These are phyloP conservation scores for Fusarium neocosmosporiellum DNA, from an alignment of 2,329 filamentous ascomycete genomes.

Conservation along the genomic window DNA sequence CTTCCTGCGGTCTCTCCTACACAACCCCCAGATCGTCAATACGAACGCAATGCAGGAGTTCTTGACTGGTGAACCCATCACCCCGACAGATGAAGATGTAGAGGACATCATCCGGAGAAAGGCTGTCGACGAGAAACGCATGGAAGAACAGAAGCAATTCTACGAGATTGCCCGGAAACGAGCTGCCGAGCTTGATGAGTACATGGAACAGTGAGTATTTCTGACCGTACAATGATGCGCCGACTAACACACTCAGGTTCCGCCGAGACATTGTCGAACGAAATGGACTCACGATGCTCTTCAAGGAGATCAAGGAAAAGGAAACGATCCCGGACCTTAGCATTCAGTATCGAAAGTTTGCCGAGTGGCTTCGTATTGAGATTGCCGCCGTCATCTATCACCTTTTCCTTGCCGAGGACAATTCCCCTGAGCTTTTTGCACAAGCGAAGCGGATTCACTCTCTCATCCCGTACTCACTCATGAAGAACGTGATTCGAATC, in stretches of 20 bases:
- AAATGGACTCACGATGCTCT: constrained; percentile 91
- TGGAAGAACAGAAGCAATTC: constrained; percentile 93
- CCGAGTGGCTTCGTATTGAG: constrained; percentile 97
- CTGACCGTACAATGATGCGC: not conserved
- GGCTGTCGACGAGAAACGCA: constrained; percentile 84
- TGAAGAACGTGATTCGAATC: constrained; percentile 97
- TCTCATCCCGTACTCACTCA: constrained; percentile 88
- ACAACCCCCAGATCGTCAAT: constrained; percentile 84
- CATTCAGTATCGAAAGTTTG: constrained; percentile 97
- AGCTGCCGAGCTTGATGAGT: constrained; percentile 92
- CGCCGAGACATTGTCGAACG: constrained; percentile 74
- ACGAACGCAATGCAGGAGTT: constrained; percentile 90
- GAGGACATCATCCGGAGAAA: constrained; percentile 84
- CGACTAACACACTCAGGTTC: constrained; percentile 58
- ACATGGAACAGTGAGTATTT: constrained; percentile 86
- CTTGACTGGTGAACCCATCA: constrained; percentile 77
- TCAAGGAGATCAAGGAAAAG: constrained; percentile 93
- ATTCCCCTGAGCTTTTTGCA: constrained; percentile 94
- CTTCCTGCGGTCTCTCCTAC: constrained; percentile 86
- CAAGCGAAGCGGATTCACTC: constrained; percentile 96
- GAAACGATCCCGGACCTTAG: constrained; percentile 87
- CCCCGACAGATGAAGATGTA: constrained; percentile 82
- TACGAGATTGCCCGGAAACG: constrained; percentile 94
- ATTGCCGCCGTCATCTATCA: constrained; percentile 97
- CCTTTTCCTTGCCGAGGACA: constrained; percentile 96